These are phyloP conservation scores for Trametes versicolor DNA, from an alignment of 1,284 basidiomycete species.

Conservation along the genomic window DNA sequence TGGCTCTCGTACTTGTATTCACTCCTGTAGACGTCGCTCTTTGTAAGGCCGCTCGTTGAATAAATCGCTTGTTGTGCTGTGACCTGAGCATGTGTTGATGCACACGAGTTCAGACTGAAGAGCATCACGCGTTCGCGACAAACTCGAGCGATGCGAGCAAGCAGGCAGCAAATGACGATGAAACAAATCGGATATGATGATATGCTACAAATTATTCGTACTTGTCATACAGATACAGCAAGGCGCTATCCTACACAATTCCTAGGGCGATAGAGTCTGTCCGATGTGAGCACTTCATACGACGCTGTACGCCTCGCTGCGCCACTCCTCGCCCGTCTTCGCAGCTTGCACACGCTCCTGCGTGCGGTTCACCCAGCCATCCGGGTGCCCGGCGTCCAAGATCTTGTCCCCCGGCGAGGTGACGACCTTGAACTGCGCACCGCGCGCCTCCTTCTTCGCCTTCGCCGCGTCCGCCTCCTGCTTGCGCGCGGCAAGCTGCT, in stretches of 20 bases:
- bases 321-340: slow-evolving; percentile 66
- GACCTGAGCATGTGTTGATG: not conserved
- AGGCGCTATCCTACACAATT: slow-evolving; percentile 8
- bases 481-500: slow-evolving; percentile 63
- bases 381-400: slow-evolving; percentile 68
- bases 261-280: not conserved
- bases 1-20: slow-evolving; percentile 1
- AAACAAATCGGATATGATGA: not conserved
- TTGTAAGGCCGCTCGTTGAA: slow-evolving; percentile 13
- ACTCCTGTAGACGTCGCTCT: slow-evolving; percentile 1
- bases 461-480: slow-evolving; percentile 55
- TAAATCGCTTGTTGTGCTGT: not conserved
- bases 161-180: not conserved
- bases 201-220: not conserved
- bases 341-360: slow-evolving; percentile 65
- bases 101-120: no score
- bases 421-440: slow-evolving; percentile 79
- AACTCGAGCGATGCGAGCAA: no score
- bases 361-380: slow-evolving; percentile 75
- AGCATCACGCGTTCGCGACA: no score
- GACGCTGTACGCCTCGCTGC: slow-evolving; percentile 60
- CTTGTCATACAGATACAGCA: slow-evolving; percentile 4
- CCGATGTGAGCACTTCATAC: not conserved
- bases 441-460: slow-evolving; percentile 52
- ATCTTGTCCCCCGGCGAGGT: slow-evolving; percentile 68